Evolutionary conservation across 2,329 filamentous ascomycete genomes (phyloP).

Genomic region (Fusarium algeriense): DNA sequence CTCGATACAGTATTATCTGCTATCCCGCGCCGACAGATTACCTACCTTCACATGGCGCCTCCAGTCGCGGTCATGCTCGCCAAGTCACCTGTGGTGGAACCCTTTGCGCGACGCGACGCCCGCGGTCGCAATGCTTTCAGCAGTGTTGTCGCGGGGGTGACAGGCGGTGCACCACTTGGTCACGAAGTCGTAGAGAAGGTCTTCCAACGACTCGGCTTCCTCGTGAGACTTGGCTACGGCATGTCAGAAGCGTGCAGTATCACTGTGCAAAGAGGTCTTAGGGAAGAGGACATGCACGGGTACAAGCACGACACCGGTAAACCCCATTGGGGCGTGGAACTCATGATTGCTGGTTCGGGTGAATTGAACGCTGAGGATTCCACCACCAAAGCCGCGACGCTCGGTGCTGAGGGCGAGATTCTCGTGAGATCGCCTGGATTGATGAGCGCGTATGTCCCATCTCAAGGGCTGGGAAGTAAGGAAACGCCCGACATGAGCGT

Average conservation of each 20-base stretch:
- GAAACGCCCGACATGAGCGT: slow-evolving; percentile 52
- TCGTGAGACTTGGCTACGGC: slow-evolving; percentile 73
- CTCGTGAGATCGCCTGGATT: slow-evolving; percentile 73
- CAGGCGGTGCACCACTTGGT: slow-evolving; percentile 74
- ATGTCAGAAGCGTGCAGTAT: slow-evolving; percentile 80
- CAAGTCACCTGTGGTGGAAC: slow-evolving; percentile 76
- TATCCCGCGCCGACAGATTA: slow-evolving; percentile 73
- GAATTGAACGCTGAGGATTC: slow-evolving; percentile 50
- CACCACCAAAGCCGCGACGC: slow-evolving; percentile 53
- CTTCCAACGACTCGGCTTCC: slow-evolving; percentile 68
- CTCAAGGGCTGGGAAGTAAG: slow-evolving; percentile 55
- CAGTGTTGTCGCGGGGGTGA: slow-evolving; percentile 64
- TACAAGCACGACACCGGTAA: slow-evolving; percentile 71
- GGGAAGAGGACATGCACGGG: slow-evolving; percentile 58
- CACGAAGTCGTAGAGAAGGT: slow-evolving; percentile 68
- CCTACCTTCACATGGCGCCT: slow-evolving; percentile 74
- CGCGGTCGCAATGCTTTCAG: slow-evolving; percentile 66
- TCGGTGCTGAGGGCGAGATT: slow-evolving; percentile 70
- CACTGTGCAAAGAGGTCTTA: slow-evolving; percentile 68
- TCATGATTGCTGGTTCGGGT: slow-evolving; percentile 70
- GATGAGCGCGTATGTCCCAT: slow-evolving; percentile 77
- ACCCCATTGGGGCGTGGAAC: slow-evolving; percentile 75
- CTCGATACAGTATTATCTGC: slow-evolving; percentile 73
- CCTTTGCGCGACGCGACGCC: slow-evolving; percentile 62
- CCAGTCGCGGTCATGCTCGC: slow-evolving; percentile 77